Evolutionary conservation across 164 flowering plant species (phyloP).

Genomic region (Piper longum): DNA sequence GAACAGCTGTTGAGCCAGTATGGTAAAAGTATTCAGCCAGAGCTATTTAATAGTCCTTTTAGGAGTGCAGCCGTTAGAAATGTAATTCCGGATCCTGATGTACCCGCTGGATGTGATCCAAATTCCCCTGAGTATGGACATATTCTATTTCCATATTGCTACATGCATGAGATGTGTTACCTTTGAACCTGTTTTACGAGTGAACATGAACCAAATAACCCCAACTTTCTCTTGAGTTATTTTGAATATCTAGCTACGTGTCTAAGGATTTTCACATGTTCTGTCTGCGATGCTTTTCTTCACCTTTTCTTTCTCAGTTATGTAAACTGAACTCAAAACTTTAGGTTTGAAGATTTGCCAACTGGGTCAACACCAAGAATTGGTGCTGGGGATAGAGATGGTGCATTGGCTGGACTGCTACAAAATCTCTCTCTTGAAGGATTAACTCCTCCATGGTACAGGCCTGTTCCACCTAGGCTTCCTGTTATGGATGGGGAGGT

Average conservation of each 20-base stretch:
- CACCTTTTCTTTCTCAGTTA: not conserved
- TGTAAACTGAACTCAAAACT: slow-evolving; percentile 1
- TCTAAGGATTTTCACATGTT: not conserved
- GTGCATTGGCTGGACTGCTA: slow-evolving; percentile 41
- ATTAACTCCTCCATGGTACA: slow-evolving; percentile 67
- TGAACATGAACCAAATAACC: no score
- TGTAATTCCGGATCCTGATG: slow-evolving; percentile 76
- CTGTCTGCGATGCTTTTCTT: not conserved
- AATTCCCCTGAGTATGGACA: slow-evolving; percentile 64
- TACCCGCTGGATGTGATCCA: slow-evolving; percentile 55
- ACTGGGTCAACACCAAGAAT: slow-evolving; percentile 49
- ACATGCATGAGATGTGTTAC: not conserved
- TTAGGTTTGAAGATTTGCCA: slow-evolving; percentile 20
- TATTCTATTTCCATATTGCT: not conserved
- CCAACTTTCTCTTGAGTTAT: no score
- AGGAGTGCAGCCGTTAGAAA: slow-evolving; percentile 38
- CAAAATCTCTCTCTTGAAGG: slow-evolving; percentile 52
- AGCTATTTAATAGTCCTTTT: slow-evolving; percentile 32
- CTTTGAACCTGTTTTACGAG: not conserved
- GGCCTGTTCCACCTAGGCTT: slow-evolving; percentile 85
- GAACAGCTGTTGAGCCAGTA: slow-evolving; percentile 74
- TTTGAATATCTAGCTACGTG: no score
- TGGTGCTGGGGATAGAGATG: slow-evolving; percentile 80
- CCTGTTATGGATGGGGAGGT: slow-evolving; percentile 80
- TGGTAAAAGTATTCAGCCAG: slow-evolving; percentile 27